Conservation (phyloP, 2,329 filamentous ascomycete species). For the Coniochaeta hoffmannii region DNA sequence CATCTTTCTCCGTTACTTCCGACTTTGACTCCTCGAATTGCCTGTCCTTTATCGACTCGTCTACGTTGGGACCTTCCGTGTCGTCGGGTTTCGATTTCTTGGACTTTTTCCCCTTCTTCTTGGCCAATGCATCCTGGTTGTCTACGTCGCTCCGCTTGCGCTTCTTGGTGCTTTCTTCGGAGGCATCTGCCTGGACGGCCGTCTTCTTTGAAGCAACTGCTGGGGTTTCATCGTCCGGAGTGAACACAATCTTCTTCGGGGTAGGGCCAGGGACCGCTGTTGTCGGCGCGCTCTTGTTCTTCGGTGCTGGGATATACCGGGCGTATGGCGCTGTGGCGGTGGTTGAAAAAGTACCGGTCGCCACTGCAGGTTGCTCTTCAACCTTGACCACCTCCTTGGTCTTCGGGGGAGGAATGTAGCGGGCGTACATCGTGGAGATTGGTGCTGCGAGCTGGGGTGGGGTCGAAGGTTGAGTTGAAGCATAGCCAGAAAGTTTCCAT, state of each 20-base stretch:
- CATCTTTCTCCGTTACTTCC: neutral
- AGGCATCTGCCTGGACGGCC: neutral
- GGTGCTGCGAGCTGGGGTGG: constrained; percentile 3
- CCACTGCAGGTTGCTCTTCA: neutral
- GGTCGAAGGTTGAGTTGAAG: neutral
- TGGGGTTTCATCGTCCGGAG: constrained; percentile 4
- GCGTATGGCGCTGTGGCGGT: neutral
- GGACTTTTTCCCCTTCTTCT: constrained; percentile 1
- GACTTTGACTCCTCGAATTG: neutral
- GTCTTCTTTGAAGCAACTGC: constrained; percentile 3
- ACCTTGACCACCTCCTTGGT: constrained; percentile 9
- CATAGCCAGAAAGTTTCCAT: constrained; percentile 6
- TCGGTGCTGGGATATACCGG: neutral
- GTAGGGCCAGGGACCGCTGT: neutral
- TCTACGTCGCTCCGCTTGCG: neutral
- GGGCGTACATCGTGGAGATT: constrained; percentile 31
- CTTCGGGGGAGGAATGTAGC: constrained; percentile 31
- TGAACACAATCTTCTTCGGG: constrained; percentile 3
- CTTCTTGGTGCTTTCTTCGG: constrained; percentile 2
- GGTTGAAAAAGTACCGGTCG: neutral
- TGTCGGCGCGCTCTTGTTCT: neutral
- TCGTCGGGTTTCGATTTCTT: neutral
- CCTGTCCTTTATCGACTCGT: neutral
- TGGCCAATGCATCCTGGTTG: neutral
- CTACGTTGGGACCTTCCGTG: neutral